Percentiles rank a stretch among this genome's conserved stretches.
Conservation (phyloP, 208 protist genomes). For the Trypanosoma boissoni region DNA sequence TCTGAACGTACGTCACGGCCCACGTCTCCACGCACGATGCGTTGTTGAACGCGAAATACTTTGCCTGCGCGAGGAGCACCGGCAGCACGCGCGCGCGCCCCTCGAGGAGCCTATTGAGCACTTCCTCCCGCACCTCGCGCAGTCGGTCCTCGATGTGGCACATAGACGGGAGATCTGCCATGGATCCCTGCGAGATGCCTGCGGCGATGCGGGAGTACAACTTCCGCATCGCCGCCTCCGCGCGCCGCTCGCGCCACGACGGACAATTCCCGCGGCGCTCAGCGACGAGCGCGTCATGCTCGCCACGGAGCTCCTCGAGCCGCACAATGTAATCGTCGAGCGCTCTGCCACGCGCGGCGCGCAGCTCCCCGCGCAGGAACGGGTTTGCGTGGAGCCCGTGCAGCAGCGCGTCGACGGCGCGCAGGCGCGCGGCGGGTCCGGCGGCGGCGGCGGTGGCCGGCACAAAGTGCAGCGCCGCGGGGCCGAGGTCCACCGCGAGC, state of each 20-base stretch:
- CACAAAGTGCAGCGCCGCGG: constrained; percentile 26
- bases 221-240: constrained; percentile 12
- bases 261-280: constrained; percentile 14
- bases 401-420: constrained; percentile 33
- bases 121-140: constrained; percentile 21
- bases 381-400: constrained; percentile 36
- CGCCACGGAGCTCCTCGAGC: constrained; percentile 24
- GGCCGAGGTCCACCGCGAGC: constrained; percentile 39
- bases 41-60: constrained; percentile 36
- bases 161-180: constrained; percentile 30
- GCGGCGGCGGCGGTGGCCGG: constrained; percentile 20
- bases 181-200: constrained; percentile 13
- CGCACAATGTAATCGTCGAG: constrained; percentile 23
- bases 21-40: constrained; percentile 20
- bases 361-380: constrained; percentile 31
- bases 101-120: constrained; percentile 19
- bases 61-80: constrained; percentile 26
- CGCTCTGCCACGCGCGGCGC: constrained; percentile 11
- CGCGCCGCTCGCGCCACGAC: constrained; percentile 5
- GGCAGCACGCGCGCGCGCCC: constrained; percentile 28
- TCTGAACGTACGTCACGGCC: constrained; percentile 23
- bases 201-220: constrained; percentile 24
- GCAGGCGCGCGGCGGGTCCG: not conserved
- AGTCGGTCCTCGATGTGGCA: constrained; percentile 26
- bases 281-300: constrained; percentile 20